A percentile compares a stretch with the other conserved stretches of the same genome.
Evolutionary conservation across 257 asterid species (phyloP).

Genomic region (Solanum chilense): DNA sequence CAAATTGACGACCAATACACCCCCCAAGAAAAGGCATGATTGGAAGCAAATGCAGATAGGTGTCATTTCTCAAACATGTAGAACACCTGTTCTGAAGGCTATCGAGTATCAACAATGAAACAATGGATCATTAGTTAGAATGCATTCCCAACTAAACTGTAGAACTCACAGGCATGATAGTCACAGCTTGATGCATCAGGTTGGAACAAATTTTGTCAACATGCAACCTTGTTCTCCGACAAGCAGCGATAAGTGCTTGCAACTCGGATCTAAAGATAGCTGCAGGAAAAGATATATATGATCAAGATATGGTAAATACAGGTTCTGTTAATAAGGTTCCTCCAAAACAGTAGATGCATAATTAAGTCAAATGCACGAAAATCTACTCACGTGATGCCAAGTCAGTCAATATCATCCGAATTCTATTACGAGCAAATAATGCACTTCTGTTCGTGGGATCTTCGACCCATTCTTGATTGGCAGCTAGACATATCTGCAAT

Average conservation of each 20-base stretch:
- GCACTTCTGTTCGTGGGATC: slow-evolving; percentile 82
- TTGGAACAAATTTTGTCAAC: slow-evolving; percentile 44
- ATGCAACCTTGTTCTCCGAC: slow-evolving; percentile 57
- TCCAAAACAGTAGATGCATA: neutral
- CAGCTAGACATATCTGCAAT: slow-evolving; percentile 62
- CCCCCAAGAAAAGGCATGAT: neutral
- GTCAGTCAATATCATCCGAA: slow-evolving; percentile 51
- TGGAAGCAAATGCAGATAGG: neutral
- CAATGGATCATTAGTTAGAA: neutral
- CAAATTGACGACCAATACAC: neutral
- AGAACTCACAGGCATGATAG: slow-evolving; percentile 55
- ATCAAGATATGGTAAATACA: neutral
- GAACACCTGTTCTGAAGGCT: neutral
- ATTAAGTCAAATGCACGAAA: neutral
- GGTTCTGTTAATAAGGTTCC: neutral
- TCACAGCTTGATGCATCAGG: slow-evolving; percentile 45
- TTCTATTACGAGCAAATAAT: slow-evolving; percentile 78
- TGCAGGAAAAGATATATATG: slow-evolving; percentile 6
- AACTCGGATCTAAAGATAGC: slow-evolving; percentile 62
- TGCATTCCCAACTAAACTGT: neutral
- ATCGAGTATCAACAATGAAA: neutral
- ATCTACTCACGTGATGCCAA: slow-evolving; percentile 49
- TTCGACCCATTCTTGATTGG: slow-evolving; percentile 79
- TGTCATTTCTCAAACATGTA: neutral
- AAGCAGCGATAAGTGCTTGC: slow-evolving; percentile 57